These are phyloP conservation scores for Pezicula carpinea DNA, from an alignment of 2,329 filamentous ascomycete species.

Conservation along the genomic window DNA sequence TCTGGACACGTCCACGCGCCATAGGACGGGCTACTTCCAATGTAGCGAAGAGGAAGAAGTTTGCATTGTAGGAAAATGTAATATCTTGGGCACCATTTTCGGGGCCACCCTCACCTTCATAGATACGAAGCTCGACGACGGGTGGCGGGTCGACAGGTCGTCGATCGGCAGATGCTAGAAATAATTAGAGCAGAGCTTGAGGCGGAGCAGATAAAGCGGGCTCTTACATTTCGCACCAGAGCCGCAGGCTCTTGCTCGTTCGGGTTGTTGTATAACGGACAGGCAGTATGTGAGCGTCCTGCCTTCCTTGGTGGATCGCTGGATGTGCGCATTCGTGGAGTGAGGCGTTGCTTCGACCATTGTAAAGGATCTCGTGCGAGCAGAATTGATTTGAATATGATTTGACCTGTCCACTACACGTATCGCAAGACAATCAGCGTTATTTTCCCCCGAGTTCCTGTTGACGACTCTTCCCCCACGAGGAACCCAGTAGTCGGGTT, in stretches of 20 bases:
- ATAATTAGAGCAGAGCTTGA: slow-evolving; percentile 7
- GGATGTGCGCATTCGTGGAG: slow-evolving; percentile 1
- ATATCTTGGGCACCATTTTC: slow-evolving; percentile 49
- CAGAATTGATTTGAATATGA: too few species aligned
- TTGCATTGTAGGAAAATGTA: slow-evolving; percentile 90
- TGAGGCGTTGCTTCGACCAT: not conserved
- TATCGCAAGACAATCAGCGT: too few species aligned
- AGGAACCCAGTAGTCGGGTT: too few species aligned
- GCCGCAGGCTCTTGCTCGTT: slow-evolving; percentile 90
- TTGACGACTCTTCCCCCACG: too few species aligned
- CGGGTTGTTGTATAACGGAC: slow-evolving; percentile 87
- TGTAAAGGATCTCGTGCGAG: too few species aligned
- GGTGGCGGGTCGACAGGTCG: slow-evolving; percentile 92
- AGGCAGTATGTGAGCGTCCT: slow-evolving; percentile 76
- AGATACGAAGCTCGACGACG: slow-evolving; percentile 86
- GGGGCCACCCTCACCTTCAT: slow-evolving; percentile 55
- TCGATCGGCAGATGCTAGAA: slow-evolving; percentile 69
- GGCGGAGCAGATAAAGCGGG: slow-evolving; percentile 6
- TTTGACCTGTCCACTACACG: too few species aligned
- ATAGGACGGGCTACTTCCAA: slow-evolving; percentile 81
- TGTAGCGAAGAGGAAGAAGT: slow-evolving; percentile 95
- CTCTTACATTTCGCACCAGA: slow-evolving; percentile 86
- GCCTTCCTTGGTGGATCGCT: slow-evolving; percentile 62
- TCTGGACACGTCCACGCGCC: slow-evolving; percentile 71
- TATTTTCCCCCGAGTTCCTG: too few species aligned